These are phyloP conservation scores for Trichosporon ovoides DNA, from an alignment of 1,284 basidiomycete genomes.

Conservation along the genomic window DNA sequence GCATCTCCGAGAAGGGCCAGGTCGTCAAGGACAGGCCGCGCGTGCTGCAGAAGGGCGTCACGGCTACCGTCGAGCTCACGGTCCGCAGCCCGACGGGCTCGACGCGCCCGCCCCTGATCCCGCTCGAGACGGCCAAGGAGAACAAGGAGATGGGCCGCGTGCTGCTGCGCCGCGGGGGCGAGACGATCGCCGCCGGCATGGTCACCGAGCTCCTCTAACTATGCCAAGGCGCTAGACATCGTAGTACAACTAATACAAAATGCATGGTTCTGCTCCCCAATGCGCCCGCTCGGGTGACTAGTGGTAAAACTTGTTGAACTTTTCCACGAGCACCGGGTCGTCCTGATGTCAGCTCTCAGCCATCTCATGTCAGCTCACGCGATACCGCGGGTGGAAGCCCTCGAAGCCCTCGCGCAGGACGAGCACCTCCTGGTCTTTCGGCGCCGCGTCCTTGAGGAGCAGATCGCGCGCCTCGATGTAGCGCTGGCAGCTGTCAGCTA, in stretches of 20 bases:
- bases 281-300: slow-evolving; percentile 5
- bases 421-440: slow-evolving; percentile 39
- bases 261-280: background rate
- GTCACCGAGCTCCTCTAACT: slow-evolving; percentile 15
- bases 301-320: slow-evolving; percentile 48
- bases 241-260: slow-evolving; percentile 3
- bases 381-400: slow-evolving; percentile 23
- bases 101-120: slow-evolving; percentile 59
- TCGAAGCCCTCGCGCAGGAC: slow-evolving; percentile 22
- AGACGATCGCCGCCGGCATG: slow-evolving; percentile 84
- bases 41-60: slow-evolving; percentile 73
- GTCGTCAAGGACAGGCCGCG: slow-evolving; percentile 74
- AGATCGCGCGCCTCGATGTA: slow-evolving; percentile 42
- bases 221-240: too few relatives aligned
- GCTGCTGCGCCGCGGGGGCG: slow-evolving; percentile 77
- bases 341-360: slow-evolving; percentile 29
- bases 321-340: slow-evolving; percentile 45
- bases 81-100: slow-evolving; percentile 56
- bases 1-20: slow-evolving; percentile 73
- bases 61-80: slow-evolving; percentile 79
- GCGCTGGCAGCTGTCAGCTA: slow-evolving; percentile 26
- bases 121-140: slow-evolving; percentile 75
- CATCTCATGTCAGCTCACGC: slow-evolving; percentile 26
- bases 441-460: slow-evolving; percentile 20
- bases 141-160: slow-evolving; percentile 98